Base-by-base conservation (phyloP, 805 yeast species). In the Candida bentonensis region DNA sequence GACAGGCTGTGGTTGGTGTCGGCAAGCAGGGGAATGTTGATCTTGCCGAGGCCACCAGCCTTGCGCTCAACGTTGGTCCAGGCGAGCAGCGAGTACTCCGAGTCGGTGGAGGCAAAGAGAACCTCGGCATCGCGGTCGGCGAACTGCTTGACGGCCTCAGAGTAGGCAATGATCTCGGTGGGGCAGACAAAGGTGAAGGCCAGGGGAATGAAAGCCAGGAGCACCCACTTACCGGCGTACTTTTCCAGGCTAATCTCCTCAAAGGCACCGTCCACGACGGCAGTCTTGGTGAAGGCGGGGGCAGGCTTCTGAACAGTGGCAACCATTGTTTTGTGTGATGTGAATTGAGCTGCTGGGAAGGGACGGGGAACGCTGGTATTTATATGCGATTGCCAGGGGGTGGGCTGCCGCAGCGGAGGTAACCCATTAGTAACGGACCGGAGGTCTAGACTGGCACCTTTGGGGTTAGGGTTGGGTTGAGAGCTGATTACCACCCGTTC, bases 171-270 rank as follows among this genome's bases (percentile, higher is more conserved):
- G 74, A 92, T 88, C 76, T 92, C 97, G 56, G 98, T 92, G 68
- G 99, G 98, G 73, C 98, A 92, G 52, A 92, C 97, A 58, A 92
- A 92, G 49, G 99, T 92, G 88, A 92, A 92, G 44, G 98, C 98
- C 77, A 89, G 73, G 68, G 98, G 99, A 66, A 92, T 82, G 74
- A 92, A 92, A 51, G 94, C 97, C 61, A 92, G 76, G 53, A 92
- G 70, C 56, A 92, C 96, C 95, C 96, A 92, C 72, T 92, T 85
- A 63, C 98, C 98, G 73, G 81, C 81, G 84, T 81, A 92, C 70
- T 85, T 82, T 61, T 89, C 97, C 58, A 92, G 79, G 49, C 94
- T 74, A 58, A 92, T 75, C 62, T 92, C 96, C 74, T 92, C 97
- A 64, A 92, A 89, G 53, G 77, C 73, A 69, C 97, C 97, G 72